Base-by-base conservation (phyloP, 1,284 basidiomycete species). In the Apiotrichum siamense region DNA sequence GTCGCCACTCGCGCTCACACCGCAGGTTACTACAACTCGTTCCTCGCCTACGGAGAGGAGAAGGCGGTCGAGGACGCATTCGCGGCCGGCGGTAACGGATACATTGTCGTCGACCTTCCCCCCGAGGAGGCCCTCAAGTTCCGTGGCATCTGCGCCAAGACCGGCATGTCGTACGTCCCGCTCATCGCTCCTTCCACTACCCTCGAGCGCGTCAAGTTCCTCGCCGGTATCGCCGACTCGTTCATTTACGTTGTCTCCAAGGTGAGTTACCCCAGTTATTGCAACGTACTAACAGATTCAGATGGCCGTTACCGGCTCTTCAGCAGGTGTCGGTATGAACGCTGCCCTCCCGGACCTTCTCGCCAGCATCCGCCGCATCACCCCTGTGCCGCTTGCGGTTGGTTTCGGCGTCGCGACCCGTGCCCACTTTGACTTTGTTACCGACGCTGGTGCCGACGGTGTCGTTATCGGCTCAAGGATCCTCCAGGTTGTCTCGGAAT, bases 291-390 rank as follows among this genome's bases (percentile, higher is more conserved):
- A 11, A 42, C 18, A 18, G n/a, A n/a, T 17, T 13, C 62, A 96
- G 88, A 97, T 98, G 92, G 94, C 94, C 25, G 94, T 89, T 1
- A 98, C 94, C 1, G 96, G 94, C 36, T 97, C 92, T 4, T 87
- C 89, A 1, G 83, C 83, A 23, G 76, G 79, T 33, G 81, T 83
- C 12, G 79, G 77, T 0, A 82, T 93, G 69, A 91, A 91, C 65
- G 77, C 71, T 35, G 81, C 81, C 15, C 82, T 96, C 7, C 88
- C 89, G 2, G 82, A 86, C 55, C 84, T 92, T 54, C 81, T 92
- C 45, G 72, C 79, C 26, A 82, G 86, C 21, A 81, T 91, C 40
- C 83, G 83, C 49, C 32, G 76, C 83, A 65, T 83, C 70, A 83
- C 88, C 44, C 77, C 78, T 20, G 83, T 87, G 26, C 91, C 94